Conservation (phyloP, 1,284 basidiomycete species). For the Tranzscheliella williamsii region DNA sequence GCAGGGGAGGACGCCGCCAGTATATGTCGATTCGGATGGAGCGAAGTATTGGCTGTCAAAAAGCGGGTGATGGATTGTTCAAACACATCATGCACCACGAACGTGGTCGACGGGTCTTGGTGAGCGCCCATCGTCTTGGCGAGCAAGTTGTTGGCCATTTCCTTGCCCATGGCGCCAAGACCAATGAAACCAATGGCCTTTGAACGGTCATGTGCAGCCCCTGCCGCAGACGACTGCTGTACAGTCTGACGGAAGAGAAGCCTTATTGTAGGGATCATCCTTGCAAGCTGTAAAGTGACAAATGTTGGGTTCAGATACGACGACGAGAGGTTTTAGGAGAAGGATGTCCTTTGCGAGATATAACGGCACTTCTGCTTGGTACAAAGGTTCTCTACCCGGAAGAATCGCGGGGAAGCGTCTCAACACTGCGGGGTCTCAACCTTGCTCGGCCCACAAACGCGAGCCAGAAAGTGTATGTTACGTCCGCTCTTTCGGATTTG, state of each 20-base stretch:
- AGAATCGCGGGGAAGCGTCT: too few relatives aligned
- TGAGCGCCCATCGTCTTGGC: slow-evolving; percentile 42
- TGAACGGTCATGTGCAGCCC: slow-evolving; percentile 30
- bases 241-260: slow-evolving; percentile 13
- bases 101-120: slow-evolving; percentile 26
- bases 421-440: too few relatives aligned
- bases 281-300: neutral
- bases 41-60: slow-evolving; percentile 40
- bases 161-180: slow-evolving; percentile 54
- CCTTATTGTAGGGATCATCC: slow-evolving; percentile 22
- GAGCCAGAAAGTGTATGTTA: too few relatives aligned
- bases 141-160: slow-evolving; percentile 52
- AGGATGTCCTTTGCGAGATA: too few relatives aligned
- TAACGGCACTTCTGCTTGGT: too few relatives aligned
- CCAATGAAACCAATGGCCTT: slow-evolving; percentile 58
- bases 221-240: slow-evolving; percentile 3
- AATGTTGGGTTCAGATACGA: too few relatives aligned
- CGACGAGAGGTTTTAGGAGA: too few relatives aligned
- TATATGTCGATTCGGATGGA: slow-evolving; percentile 51
- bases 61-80: slow-evolving; percentile 54
- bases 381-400: too few relatives aligned
- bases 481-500: too few relatives aligned
- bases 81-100: slow-evolving; percentile 47
- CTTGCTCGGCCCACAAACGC: too few relatives aligned
- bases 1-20: slow-evolving; percentile 56